These are phyloP conservation scores for Pythium brassicae DNA, from an alignment of 352 stramenopile genomes.

Conservation along the genomic window DNA sequence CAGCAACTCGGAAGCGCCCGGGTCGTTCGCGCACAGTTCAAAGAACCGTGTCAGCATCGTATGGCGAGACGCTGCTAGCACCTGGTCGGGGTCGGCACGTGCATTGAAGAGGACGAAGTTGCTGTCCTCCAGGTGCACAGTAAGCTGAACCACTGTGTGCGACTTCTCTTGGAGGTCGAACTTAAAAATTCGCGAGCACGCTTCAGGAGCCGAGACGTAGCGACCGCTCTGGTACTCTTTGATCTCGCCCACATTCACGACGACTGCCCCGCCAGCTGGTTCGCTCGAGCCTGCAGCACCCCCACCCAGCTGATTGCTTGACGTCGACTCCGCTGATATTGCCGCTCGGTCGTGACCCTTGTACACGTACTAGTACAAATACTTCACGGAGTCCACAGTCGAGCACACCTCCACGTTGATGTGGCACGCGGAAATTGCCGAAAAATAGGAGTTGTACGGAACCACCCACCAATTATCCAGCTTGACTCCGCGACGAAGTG, in stretches of 20 bases:
- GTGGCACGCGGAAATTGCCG: too few relatives aligned
- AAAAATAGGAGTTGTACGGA: too few relatives aligned
- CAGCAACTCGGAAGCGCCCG: not conserved
- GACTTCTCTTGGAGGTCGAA: slow-evolving; percentile 3
- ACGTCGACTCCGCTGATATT: slow-evolving; percentile 6
- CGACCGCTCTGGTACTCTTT: not conserved
- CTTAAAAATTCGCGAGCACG: slow-evolving; percentile 6
- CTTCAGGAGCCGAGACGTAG: not conserved
- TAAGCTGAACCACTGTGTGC: not conserved
- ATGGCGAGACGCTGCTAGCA: slow-evolving; percentile 15
- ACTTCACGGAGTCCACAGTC: slow-evolving; percentile 5
- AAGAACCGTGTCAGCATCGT: slow-evolving; percentile 46
- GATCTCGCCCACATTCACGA: slow-evolving; percentile 3
- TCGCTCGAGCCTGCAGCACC: too few relatives aligned
- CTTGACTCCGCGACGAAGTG: too few relatives aligned
- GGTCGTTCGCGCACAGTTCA: slow-evolving; percentile 30
- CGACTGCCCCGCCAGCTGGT: too few relatives aligned
- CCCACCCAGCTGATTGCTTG: too few relatives aligned
- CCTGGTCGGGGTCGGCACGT: slow-evolving; percentile 7
- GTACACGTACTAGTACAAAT: slow-evolving; percentile 30
- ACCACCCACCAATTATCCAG: too few relatives aligned
- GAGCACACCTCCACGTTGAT: slow-evolving; percentile 52
- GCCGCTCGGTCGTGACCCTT: slow-evolving; percentile 36
- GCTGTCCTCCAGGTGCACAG: not conserved
- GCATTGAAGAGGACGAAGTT: slow-evolving; percentile 7